Percentiles rank a stretch among this genome's conserved stretches.
These are phyloP conservation scores for Phytophthora sojae DNA, from an alignment of 352 stramenopile species.

Conservation along the genomic window DNA sequence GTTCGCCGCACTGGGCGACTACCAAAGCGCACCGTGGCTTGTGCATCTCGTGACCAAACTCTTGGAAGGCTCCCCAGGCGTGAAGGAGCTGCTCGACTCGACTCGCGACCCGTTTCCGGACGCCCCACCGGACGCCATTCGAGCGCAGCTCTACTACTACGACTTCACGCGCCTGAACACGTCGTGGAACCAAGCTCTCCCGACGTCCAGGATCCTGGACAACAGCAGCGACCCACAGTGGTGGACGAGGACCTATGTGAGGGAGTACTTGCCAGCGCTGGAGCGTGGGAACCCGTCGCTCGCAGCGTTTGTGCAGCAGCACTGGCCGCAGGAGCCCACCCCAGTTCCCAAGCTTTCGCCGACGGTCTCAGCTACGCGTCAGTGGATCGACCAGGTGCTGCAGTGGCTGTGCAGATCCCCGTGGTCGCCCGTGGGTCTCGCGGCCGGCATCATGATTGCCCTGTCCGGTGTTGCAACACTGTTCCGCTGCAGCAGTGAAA, in stretches of 20 bases:
- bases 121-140: constrained; percentile 51
- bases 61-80: constrained; percentile 60
- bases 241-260: constrained; percentile 53
- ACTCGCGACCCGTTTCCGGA: constrained; percentile 56
- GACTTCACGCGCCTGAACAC: constrained; percentile 84
- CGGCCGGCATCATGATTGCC: constrained; percentile 4
- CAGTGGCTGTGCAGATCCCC: constrained; percentile 21
- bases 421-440: constrained; percentile 30
- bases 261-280: constrained; percentile 53
- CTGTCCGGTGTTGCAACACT: constrained; percentile 27
- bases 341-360: not conserved
- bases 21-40: constrained; percentile 88
- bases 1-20: constrained; percentile 88
- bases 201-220: constrained; percentile 40
- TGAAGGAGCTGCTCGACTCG: constrained; percentile 77
- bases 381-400: constrained; percentile 13
- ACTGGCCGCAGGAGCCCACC: constrained; percentile 31
- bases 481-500: not conserved
- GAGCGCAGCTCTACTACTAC: constrained; percentile 85
- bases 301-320: constrained; percentile 49
- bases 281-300: constrained; percentile 57
- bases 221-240: constrained; percentile 39
- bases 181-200: constrained; percentile 58
- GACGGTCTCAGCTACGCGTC: constrained; percentile 1
- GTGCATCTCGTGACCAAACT: constrained; percentile 89